Base-by-base conservation (phyloP, 371 early-diverging fungal genomes). In the Circinella umbellata region DNA sequence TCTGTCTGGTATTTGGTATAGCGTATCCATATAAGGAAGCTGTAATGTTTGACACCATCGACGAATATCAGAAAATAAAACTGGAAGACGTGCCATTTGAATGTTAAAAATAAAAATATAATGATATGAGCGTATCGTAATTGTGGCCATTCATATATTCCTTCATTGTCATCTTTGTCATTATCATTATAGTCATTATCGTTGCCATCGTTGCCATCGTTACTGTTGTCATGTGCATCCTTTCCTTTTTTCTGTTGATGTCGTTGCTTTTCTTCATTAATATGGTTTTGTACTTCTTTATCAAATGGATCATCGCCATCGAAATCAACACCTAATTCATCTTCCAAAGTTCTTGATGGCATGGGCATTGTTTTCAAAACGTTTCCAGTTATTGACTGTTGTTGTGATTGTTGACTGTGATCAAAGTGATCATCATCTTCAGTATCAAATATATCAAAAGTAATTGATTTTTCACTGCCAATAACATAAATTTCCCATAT, bases 241-340 rank as follows among this genome's bases (percentile, higher is more conserved):
- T 27, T 27, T 27, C 27, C 27, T 27, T 27, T 27, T 27, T 27
- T 27, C 27, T 27, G 27, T 27, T 27, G 27, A 27, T 27, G 27
- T 27, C 27, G 27, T 27, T 27, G 27, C 27, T 27, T 27, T 27
- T 27, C 27, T 27, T 27, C 27, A 27, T 27, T 27, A 27, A 27
- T 27, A 27, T 27, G 27, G 27, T 27, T 27, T 27, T 27, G 27
- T 27, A 27, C 27, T 27, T 27, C 27, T 27, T 27, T 27, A 2
- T 27, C 27, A 27, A 27, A 27, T 27, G 27, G 1, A 27, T 27
- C 27, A 2, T 15, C 11, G 3, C 0, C 47, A n/a, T 53, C 53
- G 0, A 64, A 49, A 64, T 53, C 57, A 7, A 57, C 35, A 13
- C 35, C 65, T 14, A 64, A 34, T 53, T 64, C 65, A n/a, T 64